phyloP scores from a whole-genome alignment of 805 yeast species.

The Cyberlindnera lachancei region DNA sequence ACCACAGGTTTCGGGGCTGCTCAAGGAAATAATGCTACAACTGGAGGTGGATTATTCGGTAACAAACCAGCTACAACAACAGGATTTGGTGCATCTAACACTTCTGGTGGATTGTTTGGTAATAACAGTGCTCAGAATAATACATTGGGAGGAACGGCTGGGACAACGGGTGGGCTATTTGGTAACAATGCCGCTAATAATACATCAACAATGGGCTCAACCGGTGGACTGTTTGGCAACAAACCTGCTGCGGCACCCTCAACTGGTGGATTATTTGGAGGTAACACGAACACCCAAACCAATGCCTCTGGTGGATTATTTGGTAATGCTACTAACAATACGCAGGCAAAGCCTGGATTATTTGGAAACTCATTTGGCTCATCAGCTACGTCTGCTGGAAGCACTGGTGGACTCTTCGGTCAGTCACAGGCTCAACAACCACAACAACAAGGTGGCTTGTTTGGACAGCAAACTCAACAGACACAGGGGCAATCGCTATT shows the following conservation, averaged over 20 bases:
- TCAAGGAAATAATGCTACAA: constrained; percentile 20
- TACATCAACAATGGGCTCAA: constrained; percentile 8
- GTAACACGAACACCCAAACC: constrained; percentile 24
- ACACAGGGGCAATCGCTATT: constrained; percentile 16
- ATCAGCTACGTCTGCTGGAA: constrained; percentile 12
- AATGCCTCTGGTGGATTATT: constrained; percentile 25
- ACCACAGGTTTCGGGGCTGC: constrained; percentile 29
- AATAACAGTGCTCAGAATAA: constrained; percentile 13
- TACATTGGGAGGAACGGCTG: constrained; percentile 2
- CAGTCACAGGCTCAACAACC: constrained; percentile 5
- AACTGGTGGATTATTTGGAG: constrained; percentile 20
- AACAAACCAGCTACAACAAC: constrained; percentile 17
- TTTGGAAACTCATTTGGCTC: constrained; percentile 28
- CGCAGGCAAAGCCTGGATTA: constrained; percentile 7
- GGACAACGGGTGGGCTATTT: constrained; percentile 31
- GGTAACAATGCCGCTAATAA: constrained; percentile 25
- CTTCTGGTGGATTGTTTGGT: constrained; percentile 35
- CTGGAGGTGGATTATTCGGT: constrained; percentile 38
- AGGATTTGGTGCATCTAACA: constrained; percentile 8
- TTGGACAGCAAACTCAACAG: constrained; percentile 23
- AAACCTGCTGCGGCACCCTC: constrained; percentile 23
- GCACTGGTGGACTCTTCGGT: constrained; percentile 22
- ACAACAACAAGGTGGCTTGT: constrained; percentile 17
- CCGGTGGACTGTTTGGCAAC: constrained; percentile 33
- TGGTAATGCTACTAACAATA: constrained; percentile 16